Conservation (phyloP, 257 asterid species). For the Solanum ossicruentum region DNA sequence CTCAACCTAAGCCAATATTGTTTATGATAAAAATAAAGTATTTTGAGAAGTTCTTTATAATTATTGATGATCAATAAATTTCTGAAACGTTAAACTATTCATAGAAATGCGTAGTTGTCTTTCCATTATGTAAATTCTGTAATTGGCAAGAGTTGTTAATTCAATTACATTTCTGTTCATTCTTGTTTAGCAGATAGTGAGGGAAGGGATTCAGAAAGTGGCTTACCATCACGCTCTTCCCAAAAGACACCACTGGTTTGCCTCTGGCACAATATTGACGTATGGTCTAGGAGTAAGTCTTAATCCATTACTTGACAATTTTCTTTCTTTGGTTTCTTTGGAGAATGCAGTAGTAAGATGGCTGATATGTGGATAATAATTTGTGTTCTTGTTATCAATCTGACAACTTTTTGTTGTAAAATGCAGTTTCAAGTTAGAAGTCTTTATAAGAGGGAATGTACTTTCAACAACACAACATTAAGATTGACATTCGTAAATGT, state of each 20-base stretch:
- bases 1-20: not conserved
- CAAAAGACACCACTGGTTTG: constrained; percentile 12
- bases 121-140: not conserved
- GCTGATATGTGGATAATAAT: too few species aligned
- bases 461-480: too few species aligned
- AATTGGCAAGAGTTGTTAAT: not conserved
- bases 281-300: too few species aligned
- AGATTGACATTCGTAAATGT: too few species aligned
- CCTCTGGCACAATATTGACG: constrained; percentile 31
- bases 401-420: too few species aligned
- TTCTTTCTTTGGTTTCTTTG: too few species aligned
- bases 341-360: too few species aligned
- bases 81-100: not conserved
- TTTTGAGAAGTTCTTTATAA: not conserved
- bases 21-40: not conserved
- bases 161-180: not conserved
- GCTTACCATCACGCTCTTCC: constrained; percentile 30
- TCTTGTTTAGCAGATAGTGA: constrained; percentile 23
- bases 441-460: too few species aligned
- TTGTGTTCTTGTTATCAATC: too few species aligned
- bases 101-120: not conserved
- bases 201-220: constrained; percentile 40
- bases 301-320: too few species aligned
- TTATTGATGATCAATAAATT: not conserved
- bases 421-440: too few species aligned